Conservation (phyloP, 164 flowering plant genomes). For the Tetracentron sinense region DNA sequence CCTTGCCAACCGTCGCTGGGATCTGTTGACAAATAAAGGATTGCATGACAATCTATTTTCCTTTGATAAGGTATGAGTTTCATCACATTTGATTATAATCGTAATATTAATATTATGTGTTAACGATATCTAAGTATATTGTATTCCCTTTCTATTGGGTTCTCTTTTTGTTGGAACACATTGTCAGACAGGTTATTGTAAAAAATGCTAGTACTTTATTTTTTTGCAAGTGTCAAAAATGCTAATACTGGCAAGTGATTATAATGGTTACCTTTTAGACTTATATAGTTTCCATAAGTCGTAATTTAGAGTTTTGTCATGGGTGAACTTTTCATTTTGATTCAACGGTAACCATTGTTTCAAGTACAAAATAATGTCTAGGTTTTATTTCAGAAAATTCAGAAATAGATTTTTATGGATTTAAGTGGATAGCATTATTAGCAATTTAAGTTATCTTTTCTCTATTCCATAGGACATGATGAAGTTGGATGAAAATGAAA, state of each 20-base stretch:
- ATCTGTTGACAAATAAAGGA: constrained; percentile 49
- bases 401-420: neutral
- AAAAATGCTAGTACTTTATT: neutral
- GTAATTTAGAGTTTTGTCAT: too few species aligned
- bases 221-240: too few species aligned
- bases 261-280: neutral
- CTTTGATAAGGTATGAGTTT: constrained; percentile 73
- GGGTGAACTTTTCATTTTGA: neutral
- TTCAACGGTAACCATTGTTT: neutral
- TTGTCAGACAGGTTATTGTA: neutral
- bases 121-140: neutral
- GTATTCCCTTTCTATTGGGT: neutral
- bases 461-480: constrained; percentile 66
- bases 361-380: neutral
- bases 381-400: neutral
- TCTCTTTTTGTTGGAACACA: neutral
- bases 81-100: neutral
- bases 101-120: neutral
- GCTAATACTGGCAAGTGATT: neutral
- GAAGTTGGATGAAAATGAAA: constrained; percentile 68
- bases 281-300: neutral
- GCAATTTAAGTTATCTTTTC: constrained; percentile 2
- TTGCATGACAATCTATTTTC: constrained; percentile 48
- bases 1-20: constrained; percentile 82
- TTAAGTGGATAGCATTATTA: neutral